These are phyloP conservation scores for Verticillium nubilum DNA, from an alignment of 2,329 filamentous ascomycete genomes.

Conservation along the genomic window DNA sequence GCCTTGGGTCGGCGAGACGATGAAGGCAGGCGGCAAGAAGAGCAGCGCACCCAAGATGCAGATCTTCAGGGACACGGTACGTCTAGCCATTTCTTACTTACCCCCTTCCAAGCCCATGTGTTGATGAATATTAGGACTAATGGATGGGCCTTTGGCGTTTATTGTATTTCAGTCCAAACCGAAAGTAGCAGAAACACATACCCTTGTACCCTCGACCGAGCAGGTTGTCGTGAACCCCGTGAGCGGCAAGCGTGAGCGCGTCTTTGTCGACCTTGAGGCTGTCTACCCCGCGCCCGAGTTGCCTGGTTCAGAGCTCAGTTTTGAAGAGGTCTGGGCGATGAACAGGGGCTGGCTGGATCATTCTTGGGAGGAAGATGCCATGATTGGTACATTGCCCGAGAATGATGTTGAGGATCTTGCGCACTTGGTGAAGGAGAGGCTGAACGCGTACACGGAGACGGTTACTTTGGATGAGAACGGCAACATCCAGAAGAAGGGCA, in stretches of 20 bases:
- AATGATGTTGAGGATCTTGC: conserved; percentile 13
- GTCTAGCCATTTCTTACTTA: conserved; percentile 27
- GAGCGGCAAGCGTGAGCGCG: conserved; percentile 77
- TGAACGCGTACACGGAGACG: conserved; percentile 38
- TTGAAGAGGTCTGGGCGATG: conserved; percentile 84
- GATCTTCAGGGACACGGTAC: conserved; percentile 95
- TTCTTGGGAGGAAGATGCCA: conserved; percentile 44
- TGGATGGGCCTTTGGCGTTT: conserved; percentile 42
- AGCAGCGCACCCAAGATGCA: conserved; percentile 73
- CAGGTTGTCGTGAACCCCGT: conserved; percentile 79
- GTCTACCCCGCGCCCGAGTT: conserved; percentile 76
- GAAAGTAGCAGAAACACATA: conserved; percentile 58
- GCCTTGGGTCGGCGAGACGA: conserved; percentile 86
- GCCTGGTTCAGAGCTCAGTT: conserved; percentile 71
- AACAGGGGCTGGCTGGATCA: conserved; percentile 64
- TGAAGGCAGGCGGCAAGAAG: conserved; percentile 83
- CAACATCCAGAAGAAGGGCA: conserved; percentile 36
- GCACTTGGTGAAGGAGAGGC: conserved; percentile 26
- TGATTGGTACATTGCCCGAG: conserved; percentile 4
- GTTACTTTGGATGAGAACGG: conserved; percentile 56
- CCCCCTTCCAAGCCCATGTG: conserved; percentile 47
- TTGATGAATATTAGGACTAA: conserved; percentile 98
- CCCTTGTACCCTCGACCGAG: conserved; percentile 65
- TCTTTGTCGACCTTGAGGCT: conserved; percentile 80
- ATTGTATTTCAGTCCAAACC: conserved; percentile 42